Conservation (phyloP, 2,329 filamentous ascomycete genomes). For the Sphaerostilbella broomeana region DNA sequence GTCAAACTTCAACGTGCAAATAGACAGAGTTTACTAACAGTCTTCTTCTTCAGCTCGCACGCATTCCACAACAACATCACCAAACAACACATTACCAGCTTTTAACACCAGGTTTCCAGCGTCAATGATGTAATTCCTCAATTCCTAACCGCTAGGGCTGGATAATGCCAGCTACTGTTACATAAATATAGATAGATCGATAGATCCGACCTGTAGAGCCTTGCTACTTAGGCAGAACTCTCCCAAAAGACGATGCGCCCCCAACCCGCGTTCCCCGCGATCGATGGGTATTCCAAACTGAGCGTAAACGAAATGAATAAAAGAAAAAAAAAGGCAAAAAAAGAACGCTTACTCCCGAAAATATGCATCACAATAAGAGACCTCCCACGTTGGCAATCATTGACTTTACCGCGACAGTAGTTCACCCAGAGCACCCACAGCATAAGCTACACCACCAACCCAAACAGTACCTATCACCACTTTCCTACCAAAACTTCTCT, state of each 20-base stretch:
- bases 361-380: constrained; percentile 8
- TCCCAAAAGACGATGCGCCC: constrained; percentile 9
- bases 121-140: too few species aligned
- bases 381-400: constrained; percentile 24
- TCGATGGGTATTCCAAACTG: constrained; percentile 12
- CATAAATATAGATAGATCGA: too few species aligned
- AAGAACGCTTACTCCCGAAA: constrained; percentile 9
- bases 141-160: too few species aligned
- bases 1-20: too few species aligned
- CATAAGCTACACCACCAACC: constrained; percentile 51
- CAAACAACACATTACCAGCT: too few species aligned
- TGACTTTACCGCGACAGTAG: constrained; percentile 43
- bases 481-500: constrained; percentile 39
- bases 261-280: constrained; percentile 11
- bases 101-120: too few species aligned
- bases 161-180: too few species aligned
- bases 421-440: constrained; percentile 52
- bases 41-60: too few species aligned
- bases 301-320: constrained; percentile 1
- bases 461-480: constrained; percentile 47
- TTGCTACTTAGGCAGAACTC: too few species aligned
- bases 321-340: background rate
- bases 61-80: too few species aligned
- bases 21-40: too few species aligned
- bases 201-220: too few species aligned